Evolutionary conservation across 768 basidiomycete species (phyloP), one percentile per base, ranked within the genome.

Genomic region (Amanita muscaria): DNA sequence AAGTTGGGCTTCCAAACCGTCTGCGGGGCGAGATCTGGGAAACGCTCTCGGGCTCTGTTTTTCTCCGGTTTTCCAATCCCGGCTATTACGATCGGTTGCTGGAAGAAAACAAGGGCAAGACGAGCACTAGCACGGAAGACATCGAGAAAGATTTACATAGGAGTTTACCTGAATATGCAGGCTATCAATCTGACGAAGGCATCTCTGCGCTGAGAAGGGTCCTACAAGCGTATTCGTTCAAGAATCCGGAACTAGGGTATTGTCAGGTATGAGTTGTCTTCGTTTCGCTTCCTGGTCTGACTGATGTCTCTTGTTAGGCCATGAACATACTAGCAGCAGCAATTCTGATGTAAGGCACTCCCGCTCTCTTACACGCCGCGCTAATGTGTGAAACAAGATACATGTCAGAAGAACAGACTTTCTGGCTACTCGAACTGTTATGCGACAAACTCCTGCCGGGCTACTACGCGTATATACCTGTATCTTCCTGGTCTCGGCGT

Each of bases 21-120:
- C 72, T 99, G 7, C 79, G 96, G 18, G 96, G 96, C 11, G 96
- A 98, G 61, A 84, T 98, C 68, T 99, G 96, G 96, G 96, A 99
- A 64, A 86, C 89, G 0, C 74, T 97, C 10, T 94, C 92, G 3
- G 96, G 96, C 0, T 94, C 93, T 4, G 68, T 97, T 42, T 94
- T 81, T 62, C 78, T 96, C 14, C 89, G 96, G 10, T 91, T 83
- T 56, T 70, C 79, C 35, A 83, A 92, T 50, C 91, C 88, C 1
- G 88, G 91, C 7, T 73, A 76, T 43, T 99, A 96, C 59, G 72
- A 78, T 10, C 68, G 70, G 6, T 70, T 98, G 12, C 64, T 97
- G 4, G 73, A 78, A 42, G 79, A 88, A 42, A 80, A 91, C 60
- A 70, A 73, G 48, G 92, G 89, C 5, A 76, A 79, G 47, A 82